Percentiles rank a stretch among this genome's conserved stretches.
phyloP scores from a whole-genome alignment of 495 filamentous ascomycete genomes.

The Aspergillus hancockii region DNA sequence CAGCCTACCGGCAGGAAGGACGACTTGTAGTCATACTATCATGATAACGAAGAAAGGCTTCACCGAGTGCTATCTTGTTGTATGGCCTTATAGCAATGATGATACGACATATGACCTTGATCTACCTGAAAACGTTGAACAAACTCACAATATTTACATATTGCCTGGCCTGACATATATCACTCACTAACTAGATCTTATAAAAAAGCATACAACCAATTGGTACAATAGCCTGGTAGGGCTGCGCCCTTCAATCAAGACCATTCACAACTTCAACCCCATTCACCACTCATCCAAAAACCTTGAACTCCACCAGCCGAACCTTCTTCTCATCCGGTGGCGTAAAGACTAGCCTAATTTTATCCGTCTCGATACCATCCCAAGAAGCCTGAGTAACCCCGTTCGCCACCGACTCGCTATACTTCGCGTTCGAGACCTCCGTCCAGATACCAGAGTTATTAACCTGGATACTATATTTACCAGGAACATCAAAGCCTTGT shows the following conservation, averaged over 20 bases:
- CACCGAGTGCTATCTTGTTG: too few species aligned
- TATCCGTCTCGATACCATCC: constrained; percentile 7
- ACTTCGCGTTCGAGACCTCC: constrained; percentile 20
- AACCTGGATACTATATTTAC: constrained; percentile 17
- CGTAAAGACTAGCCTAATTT: constrained; percentile 18
- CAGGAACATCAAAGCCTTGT: constrained; percentile 19
- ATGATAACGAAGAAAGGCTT: too few species aligned
- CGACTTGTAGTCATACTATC: too few species aligned
- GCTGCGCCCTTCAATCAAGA: neutral
- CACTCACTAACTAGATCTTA: too few species aligned
- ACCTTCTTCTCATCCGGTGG: constrained; percentile 12
- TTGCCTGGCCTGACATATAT: too few species aligned
- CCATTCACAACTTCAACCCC: neutral
- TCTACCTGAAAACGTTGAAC: too few species aligned
- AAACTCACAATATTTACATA: too few species aligned
- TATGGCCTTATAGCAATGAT: too few species aligned
- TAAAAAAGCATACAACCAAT: neutral
- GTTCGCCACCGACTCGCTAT: constrained; percentile 14
- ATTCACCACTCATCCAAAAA: constrained; percentile 10
- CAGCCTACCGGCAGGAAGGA: too few species aligned
- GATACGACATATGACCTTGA: too few species aligned
- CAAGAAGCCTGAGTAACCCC: constrained; percentile 16
- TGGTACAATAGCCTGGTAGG: neutral
- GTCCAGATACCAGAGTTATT: constrained; percentile 13
- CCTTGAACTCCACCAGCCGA: constrained; percentile 23